Evolutionary conservation across 208 protist genomes (phyloP).

Genomic region (Leptomonas pyrrhocoris): DNA sequence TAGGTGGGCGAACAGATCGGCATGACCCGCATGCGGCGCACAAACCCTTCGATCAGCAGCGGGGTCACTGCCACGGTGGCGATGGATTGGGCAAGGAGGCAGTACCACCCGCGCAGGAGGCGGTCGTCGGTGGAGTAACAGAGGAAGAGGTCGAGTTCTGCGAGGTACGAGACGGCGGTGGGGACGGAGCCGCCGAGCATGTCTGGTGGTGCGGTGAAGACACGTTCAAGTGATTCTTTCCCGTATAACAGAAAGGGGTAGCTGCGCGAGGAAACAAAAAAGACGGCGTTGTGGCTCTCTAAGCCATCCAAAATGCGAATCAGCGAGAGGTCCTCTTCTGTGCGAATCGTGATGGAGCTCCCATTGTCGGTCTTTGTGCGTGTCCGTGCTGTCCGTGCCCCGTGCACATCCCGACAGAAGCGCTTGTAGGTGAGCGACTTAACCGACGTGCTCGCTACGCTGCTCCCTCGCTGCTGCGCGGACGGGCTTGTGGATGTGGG

Average conservation of each 20-base stretch:
- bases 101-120: constrained; percentile 53
- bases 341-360: not conserved
- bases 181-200: constrained; percentile 47
- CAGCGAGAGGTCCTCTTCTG: constrained; percentile 38
- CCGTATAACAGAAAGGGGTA: constrained; percentile 52
- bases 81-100: constrained; percentile 31
- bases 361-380: too few species aligned
- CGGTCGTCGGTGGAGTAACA: constrained; percentile 55
- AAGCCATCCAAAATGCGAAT: constrained; percentile 58
- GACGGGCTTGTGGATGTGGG: not conserved
- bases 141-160: constrained; percentile 55
- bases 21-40: constrained; percentile 43
- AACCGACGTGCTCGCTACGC: not conserved
- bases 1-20: constrained; percentile 44
- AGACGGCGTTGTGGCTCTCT: constrained; percentile 50
- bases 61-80: constrained; percentile 35
- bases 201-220: constrained; percentile 39
- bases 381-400: not conserved
- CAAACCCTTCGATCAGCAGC: constrained; percentile 39
- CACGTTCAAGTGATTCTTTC: constrained; percentile 51
- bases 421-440: constrained; percentile 13
- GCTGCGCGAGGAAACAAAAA: constrained; percentile 57
- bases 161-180: constrained; percentile 55
- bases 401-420: constrained; percentile 12
- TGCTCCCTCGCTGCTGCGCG: not conserved